phyloP scores from a whole-genome alignment of 305 asterid species.

The Solanum hybrid region DNA sequence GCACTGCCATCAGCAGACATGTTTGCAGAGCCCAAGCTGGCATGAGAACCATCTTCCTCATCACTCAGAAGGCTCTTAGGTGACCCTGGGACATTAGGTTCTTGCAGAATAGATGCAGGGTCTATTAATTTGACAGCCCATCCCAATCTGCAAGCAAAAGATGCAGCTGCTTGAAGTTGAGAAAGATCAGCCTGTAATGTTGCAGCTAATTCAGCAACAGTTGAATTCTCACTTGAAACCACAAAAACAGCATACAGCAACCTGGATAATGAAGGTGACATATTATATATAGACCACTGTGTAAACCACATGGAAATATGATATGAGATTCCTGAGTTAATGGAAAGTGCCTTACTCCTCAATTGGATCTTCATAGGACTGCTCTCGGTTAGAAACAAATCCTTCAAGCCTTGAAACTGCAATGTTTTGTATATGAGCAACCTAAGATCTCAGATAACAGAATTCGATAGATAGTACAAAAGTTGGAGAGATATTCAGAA shows the following conservation, averaged over 20 bases:
- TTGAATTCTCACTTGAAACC: constrained; percentile 95
- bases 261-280: constrained; percentile 40
- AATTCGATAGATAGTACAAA: background rate
- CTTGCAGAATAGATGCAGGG: constrained; percentile 92
- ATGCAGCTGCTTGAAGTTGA: constrained; percentile 98
- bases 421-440: constrained; percentile 18
- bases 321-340: constrained; percentile 12
- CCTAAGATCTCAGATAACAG: constrained; percentile 4
- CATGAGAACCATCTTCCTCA: constrained; percentile 64
- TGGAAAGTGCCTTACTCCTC: constrained; percentile 69
- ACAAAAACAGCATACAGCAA: constrained; percentile 99
- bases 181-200: constrained; percentile 94
- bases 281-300: constrained; percentile 15
- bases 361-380: constrained; percentile 96
- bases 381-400: constrained; percentile 98
- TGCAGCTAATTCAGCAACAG: constrained; percentile 87
- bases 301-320: constrained; percentile 3
- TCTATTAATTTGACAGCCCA: constrained; percentile 95
- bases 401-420: constrained; percentile 99
- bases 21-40: constrained; percentile 38
- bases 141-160: constrained; percentile 97
- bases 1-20: constrained; percentile 48
- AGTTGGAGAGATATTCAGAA: background rate
- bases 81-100: constrained; percentile 51
- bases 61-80: constrained; percentile 66